Percentiles rank a stretch among this genome's conserved stretches.
phyloP scores from a whole-genome alignment of 2,329 filamentous ascomycete genomes.

The Clonostachys chloroleuca region DNA sequence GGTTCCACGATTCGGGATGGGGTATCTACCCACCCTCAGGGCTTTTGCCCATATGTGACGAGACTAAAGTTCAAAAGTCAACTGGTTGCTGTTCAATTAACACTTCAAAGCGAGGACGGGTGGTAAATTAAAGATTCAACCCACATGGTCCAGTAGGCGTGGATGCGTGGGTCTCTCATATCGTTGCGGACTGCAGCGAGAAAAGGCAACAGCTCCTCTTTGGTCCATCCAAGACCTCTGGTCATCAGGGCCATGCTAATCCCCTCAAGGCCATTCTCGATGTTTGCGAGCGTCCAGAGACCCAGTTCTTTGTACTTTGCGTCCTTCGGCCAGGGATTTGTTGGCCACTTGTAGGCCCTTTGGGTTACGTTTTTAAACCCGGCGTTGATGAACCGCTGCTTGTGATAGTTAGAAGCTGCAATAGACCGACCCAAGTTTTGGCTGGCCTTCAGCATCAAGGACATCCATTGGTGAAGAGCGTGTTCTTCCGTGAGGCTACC shows the following conservation, averaged over 20 bases:
- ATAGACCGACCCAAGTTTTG: slow-evolving; percentile 11
- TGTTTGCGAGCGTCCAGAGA: slow-evolving; percentile 4
- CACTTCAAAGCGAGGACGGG: too few species aligned
- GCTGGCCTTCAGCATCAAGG: slow-evolving; percentile 8
- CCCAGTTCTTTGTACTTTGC: slow-evolving; percentile 21
- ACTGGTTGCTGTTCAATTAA: too few species aligned
- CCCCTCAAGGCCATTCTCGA: slow-evolving; percentile 11
- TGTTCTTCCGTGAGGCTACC: slow-evolving; percentile 13
- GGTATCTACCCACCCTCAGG: too few species aligned
- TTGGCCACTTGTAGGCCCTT: slow-evolving; percentile 19
- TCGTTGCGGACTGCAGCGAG: slow-evolving; percentile 19
- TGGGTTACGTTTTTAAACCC: slow-evolving; percentile 28
- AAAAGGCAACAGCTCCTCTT: slow-evolving; percentile 15
- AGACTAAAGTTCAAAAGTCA: too few species aligned
- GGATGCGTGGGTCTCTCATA: slow-evolving; percentile 15
- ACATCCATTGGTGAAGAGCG: slow-evolving; percentile 11
- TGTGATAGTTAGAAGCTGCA: slow-evolving; percentile 12
- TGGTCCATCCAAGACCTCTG: slow-evolving; percentile 16
- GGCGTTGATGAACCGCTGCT: slow-evolving; percentile 19
- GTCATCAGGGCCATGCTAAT: slow-evolving; percentile 17
- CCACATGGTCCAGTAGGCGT: slow-evolving; percentile 15
- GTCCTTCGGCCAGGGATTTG: slow-evolving; percentile 29
- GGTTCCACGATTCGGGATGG: too few species aligned
- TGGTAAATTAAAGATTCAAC: background rate
- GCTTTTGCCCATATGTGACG: too few species aligned